Conservation (phyloP, 2,329 filamentous ascomycete species). For the Talaromyces sp. region DNA sequence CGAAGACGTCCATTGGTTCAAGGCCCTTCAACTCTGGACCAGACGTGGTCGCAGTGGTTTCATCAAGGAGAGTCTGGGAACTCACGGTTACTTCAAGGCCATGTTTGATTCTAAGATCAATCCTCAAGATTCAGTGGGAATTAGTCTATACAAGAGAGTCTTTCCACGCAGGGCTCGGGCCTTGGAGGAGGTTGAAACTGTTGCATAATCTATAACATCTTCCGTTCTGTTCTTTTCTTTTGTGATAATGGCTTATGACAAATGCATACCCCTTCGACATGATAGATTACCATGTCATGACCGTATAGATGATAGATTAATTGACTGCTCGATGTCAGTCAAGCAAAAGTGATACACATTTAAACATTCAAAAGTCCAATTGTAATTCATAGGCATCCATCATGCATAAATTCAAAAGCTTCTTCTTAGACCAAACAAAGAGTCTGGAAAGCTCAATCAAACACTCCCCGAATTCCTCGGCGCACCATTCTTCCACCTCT, state of each 20-base stretch:
- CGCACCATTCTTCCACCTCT: slow-evolving; percentile 44
- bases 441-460: slow-evolving; percentile 15
- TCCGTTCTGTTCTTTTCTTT: background rate
- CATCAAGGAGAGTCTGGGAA: slow-evolving; percentile 91
- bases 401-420: background rate
- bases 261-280: slow-evolving; percentile 12
- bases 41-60: slow-evolving; percentile 81
- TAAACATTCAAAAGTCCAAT: background rate
- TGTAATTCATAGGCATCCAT: background rate
- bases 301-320: slow-evolving; percentile 1
- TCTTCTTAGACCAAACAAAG: slow-evolving; percentile 7
- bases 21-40: slow-evolving; percentile 92
- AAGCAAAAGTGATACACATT: background rate
- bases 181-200: slow-evolving; percentile 35
- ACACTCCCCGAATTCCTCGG: slow-evolving; percentile 35
- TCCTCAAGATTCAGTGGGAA: slow-evolving; percentile 87
- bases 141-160: slow-evolving; percentile 82
- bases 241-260: slow-evolving; percentile 8
- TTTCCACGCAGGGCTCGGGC: slow-evolving; percentile 68
- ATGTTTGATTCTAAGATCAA: slow-evolving; percentile 96
- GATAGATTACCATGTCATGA: slow-evolving; percentile 7
- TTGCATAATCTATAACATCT: background rate
- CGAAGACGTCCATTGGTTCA: slow-evolving; percentile 96
- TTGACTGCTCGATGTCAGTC: background rate
- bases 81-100: slow-evolving; percentile 99